Conservation (phyloP, 2,329 filamentous ascomycete genomes). For the Cercospora sp. region DNA sequence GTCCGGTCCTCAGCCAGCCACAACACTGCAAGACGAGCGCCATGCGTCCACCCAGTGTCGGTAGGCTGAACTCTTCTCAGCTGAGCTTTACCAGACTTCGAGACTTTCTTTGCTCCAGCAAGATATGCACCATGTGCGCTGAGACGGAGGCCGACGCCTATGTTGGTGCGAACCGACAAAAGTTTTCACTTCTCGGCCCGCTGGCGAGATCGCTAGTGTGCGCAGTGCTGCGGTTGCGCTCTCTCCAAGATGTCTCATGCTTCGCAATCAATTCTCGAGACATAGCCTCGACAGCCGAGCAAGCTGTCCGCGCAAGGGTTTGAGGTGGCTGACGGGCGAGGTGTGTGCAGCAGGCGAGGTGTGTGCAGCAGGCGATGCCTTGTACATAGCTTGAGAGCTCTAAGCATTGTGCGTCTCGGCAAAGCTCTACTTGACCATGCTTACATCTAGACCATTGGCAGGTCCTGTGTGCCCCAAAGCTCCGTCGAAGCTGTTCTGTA, state of each 20-base stretch:
- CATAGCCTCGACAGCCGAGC: too few species aligned
- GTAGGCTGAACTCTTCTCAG: neutral
- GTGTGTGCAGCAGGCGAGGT: too few species aligned
- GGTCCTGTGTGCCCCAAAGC: neutral
- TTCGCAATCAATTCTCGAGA: too few species aligned
- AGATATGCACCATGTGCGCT: neutral
- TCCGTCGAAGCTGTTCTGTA: neutral
- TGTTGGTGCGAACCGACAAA: too few species aligned
- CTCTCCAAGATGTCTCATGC: too few species aligned
- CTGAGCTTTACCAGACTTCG: neutral
- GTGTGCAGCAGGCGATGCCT: too few species aligned
- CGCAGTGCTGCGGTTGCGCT: too few species aligned
- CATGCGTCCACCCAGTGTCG: neutral
- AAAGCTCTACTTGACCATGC: neutral
- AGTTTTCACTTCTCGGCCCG: too few species aligned
- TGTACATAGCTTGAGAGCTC: neutral
- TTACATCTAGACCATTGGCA: neutral
- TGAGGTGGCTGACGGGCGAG: too few species aligned
- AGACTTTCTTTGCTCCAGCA: neutral
- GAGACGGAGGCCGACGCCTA: too few species aligned
- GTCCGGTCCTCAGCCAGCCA: neutral
- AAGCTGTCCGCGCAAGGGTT: too few species aligned
- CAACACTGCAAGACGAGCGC: neutral
- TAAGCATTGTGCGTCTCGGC: neutral
- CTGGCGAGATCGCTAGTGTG: too few species aligned